A percentile compares a stretch with the other conserved stretches of the same genome.
Conservation (phyloP, 257 asterid species). For the Haberlea rhodopensis region DNA sequence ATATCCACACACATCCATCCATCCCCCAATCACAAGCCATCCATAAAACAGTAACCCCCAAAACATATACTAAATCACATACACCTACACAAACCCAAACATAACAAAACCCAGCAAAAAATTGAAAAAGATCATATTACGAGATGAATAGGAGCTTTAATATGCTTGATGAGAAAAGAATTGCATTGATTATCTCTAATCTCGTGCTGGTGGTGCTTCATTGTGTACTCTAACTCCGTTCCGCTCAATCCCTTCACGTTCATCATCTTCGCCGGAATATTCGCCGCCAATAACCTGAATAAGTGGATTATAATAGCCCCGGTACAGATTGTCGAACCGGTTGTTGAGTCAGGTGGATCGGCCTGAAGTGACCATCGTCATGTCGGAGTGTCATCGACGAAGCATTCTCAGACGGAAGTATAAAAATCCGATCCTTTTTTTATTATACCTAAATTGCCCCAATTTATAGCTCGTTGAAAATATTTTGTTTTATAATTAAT, state of each 20-base stretch:
- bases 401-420: not conserved
- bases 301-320: not conserved
- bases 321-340: not conserved
- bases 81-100: not conserved
- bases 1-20: slow-evolving; percentile 1
- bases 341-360: slow-evolving; percentile 32
- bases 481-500: too few relatives aligned
- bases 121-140: slow-evolving; percentile 35
- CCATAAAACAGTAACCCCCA: slow-evolving; percentile 1
- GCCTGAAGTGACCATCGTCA: slow-evolving; percentile 23
- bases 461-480: too few relatives aligned
- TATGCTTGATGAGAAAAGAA: slow-evolving; percentile 61
- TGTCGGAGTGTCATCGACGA: slow-evolving; percentile 4
- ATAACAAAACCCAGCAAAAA: not conserved
- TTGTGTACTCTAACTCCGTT: slow-evolving; percentile 43
- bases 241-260: slow-evolving; percentile 46
- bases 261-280: slow-evolving; percentile 29
- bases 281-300: slow-evolving; percentile 30
- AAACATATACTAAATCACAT: slow-evolving; percentile 9
- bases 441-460: not conserved
- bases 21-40: slow-evolving; percentile 11
- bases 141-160: slow-evolving; percentile 71
- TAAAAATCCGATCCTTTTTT: not conserved
- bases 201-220: slow-evolving; percentile 59
- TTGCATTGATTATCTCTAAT: slow-evolving; percentile 59